These are phyloP conservation scores for Trichocladium uniseriatum DNA, from an alignment of 495 filamentous ascomycete genomes.

Conservation along the genomic window DNA sequence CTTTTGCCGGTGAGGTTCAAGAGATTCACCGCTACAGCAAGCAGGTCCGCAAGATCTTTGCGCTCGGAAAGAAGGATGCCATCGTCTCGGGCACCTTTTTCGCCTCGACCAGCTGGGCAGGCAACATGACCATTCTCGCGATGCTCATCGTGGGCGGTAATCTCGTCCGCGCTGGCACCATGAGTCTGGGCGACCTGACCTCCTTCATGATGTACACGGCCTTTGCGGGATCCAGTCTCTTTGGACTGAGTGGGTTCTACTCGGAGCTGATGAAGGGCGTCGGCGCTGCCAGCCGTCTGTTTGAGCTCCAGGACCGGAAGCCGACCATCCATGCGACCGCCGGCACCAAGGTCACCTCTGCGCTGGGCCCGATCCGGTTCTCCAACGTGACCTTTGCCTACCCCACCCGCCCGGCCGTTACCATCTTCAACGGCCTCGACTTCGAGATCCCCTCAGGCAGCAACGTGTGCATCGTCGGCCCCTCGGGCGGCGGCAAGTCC, in stretches of 20 bases:
- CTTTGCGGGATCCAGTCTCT: conserved; percentile 83
- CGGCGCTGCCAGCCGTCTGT: conserved; percentile 86
- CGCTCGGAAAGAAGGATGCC: conserved; percentile 74
- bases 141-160: conserved; percentile 83
- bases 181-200: conserved; percentile 87
- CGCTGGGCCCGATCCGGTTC: conserved; percentile 79
- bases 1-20: conserved; percentile 84
- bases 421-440: conserved; percentile 77
- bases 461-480: conserved; percentile 94
- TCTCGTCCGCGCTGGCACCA: conserved; percentile 76
- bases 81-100: conserved; percentile 88
- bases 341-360: conserved; percentile 65
- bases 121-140: conserved; percentile 92
- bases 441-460: conserved; percentile 88
- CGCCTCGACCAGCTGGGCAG: conserved; percentile 74
- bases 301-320: conserved; percentile 90
- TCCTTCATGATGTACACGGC: conserved; percentile 97
- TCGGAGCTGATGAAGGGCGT: conserved; percentile 99
- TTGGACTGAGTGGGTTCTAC: conserved; percentile 91
- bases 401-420: conserved; percentile 80
- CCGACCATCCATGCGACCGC: conserved; percentile 77
- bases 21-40: conserved; percentile 86
- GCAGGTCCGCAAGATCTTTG: conserved; percentile 86
- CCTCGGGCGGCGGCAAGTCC: conserved; percentile 88
- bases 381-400: conserved; percentile 80